Percentiles rank a stretch among this genome's conserved stretches.
These are phyloP conservation scores for Ustilago trichophora DNA, from an alignment of 1,284 basidiomycete species.

Conservation along the genomic window DNA sequence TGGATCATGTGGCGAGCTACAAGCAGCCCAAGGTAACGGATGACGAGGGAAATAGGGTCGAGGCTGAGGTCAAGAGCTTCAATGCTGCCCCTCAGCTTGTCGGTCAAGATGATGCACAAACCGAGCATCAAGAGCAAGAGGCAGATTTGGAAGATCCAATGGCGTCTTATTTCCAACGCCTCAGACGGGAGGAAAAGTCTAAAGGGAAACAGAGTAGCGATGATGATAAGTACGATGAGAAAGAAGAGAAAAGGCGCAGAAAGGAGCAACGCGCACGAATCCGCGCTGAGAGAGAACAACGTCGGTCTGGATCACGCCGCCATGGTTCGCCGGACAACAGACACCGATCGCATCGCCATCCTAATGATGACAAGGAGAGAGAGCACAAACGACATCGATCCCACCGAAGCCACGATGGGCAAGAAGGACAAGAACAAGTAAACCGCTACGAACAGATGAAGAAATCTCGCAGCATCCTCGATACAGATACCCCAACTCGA, in stretches of 20 bases:
- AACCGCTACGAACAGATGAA: constrained; percentile 37
- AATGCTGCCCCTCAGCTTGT: constrained; percentile 48
- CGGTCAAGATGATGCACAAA: neutral
- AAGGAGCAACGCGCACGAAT: constrained; percentile 57
- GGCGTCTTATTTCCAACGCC: constrained; percentile 78
- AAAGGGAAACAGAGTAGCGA: constrained; percentile 4
- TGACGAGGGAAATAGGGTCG: constrained; percentile 85
- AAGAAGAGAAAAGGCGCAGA: constrained; percentile 48
- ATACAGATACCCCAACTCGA: too few relatives aligned
- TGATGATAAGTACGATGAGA: constrained; percentile 24
- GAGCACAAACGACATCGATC: neutral
- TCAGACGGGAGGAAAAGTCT: constrained; percentile 26
- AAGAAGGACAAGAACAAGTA: constrained; percentile 1
- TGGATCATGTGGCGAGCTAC: constrained; percentile 92
- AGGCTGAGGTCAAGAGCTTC: constrained; percentile 72
- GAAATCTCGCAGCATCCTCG: constrained; percentile 18
- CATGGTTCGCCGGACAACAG: neutral
- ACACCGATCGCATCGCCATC: too few relatives aligned
- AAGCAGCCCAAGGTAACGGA: constrained; percentile 80
- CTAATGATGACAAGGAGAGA: neutral
- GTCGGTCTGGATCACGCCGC: neutral
- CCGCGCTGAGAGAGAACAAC: constrained; percentile 28
- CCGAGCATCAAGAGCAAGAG: constrained; percentile 66
- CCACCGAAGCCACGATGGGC: neutral
- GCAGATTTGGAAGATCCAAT: constrained; percentile 96